Evolutionary conservation across 768 basidiomycete species (phyloP).

Genomic region (Boletales sp.): DNA sequence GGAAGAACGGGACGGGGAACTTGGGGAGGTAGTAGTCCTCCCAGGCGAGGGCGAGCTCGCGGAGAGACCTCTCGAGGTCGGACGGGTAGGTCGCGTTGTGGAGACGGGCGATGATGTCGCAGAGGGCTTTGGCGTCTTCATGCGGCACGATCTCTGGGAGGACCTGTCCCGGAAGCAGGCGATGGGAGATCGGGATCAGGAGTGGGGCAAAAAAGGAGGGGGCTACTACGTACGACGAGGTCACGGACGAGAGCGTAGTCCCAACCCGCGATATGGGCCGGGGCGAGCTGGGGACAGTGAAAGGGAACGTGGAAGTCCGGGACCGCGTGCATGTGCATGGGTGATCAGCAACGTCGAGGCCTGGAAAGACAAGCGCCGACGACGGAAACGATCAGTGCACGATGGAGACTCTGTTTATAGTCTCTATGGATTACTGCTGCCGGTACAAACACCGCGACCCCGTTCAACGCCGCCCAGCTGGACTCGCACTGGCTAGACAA

Average conservation of each 20-base stretch:
- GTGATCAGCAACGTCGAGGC: not conserved
- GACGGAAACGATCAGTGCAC: slow-evolving; percentile 4
- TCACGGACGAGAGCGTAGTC: slow-evolving; percentile 24
- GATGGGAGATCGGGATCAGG: not conserved
- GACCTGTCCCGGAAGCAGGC: slow-evolving; percentile 8
- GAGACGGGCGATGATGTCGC: slow-evolving; percentile 11
- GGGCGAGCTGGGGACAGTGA: slow-evolving; percentile 28
- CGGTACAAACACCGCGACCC: no score
- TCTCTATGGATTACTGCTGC: no score
- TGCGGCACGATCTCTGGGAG: slow-evolving; percentile 19
- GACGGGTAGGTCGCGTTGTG: slow-evolving; percentile 14
- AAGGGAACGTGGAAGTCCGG: slow-evolving; percentile 26
- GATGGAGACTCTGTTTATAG: no score
- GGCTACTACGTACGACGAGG: slow-evolving; percentile 22
- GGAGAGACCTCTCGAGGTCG: slow-evolving; percentile 21
- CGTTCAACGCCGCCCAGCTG: no score
- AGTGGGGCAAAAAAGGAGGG: not conserved
- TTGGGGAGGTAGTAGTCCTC: slow-evolving; percentile 31
- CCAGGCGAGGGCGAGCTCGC: slow-evolving; percentile 27
- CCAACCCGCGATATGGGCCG: slow-evolving; percentile 25
- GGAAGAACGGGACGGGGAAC: slow-evolving; percentile 29
- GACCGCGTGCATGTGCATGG: slow-evolving; percentile 15
- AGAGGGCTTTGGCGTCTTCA: slow-evolving; percentile 21
- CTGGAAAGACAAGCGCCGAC: not conserved
- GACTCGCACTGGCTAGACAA: no score